A percentile compares a stretch with the other conserved stretches of the same genome.
Conservation (phyloP, 768 basidiomycete species). For the Tulasnella sp. region DNA sequence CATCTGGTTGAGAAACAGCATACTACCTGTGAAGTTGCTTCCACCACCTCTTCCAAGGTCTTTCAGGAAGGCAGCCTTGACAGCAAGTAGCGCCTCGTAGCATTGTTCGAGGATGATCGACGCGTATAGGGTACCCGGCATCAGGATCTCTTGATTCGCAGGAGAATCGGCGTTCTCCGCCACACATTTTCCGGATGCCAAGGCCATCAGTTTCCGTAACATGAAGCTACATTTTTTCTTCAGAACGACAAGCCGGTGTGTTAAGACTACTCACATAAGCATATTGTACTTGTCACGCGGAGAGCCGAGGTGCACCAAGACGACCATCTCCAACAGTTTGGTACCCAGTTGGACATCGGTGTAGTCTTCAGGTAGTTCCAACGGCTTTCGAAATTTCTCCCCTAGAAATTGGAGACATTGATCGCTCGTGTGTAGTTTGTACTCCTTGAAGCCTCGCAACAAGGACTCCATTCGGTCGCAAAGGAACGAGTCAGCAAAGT, state of each 20-base stretch:
- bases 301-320: constrained; percentile 78
- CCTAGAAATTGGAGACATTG: constrained; percentile 93
- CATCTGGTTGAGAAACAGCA: constrained; percentile 24
- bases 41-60: constrained; percentile 61
- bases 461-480: constrained; percentile 94
- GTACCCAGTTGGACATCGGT: constrained; percentile 66
- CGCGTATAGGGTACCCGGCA: constrained; percentile 82
- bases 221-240: constrained; percentile 58
- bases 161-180: constrained; percentile 98
- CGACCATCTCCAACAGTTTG: constrained; percentile 70
- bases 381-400: constrained; percentile 88
- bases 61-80: constrained; percentile 23
- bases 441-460: constrained; percentile 89
- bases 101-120: constrained; percentile 98
- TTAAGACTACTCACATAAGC: constrained; percentile 55
- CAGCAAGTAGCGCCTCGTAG: constrained; percentile 65
- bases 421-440: constrained; percentile 70
- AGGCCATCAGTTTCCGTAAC: constrained; percentile 86
- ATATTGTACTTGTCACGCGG: constrained; percentile 90
- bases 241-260: background rate
- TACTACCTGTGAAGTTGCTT: constrained; percentile 82
- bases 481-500: constrained; percentile 93
- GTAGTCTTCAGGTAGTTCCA: constrained; percentile 90
- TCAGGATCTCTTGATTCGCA: constrained; percentile 93
- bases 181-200: constrained; percentile 81